phyloP scores from a whole-genome alignment of 768 basidiomycete genomes.

The Trametes cubensis region DNA sequence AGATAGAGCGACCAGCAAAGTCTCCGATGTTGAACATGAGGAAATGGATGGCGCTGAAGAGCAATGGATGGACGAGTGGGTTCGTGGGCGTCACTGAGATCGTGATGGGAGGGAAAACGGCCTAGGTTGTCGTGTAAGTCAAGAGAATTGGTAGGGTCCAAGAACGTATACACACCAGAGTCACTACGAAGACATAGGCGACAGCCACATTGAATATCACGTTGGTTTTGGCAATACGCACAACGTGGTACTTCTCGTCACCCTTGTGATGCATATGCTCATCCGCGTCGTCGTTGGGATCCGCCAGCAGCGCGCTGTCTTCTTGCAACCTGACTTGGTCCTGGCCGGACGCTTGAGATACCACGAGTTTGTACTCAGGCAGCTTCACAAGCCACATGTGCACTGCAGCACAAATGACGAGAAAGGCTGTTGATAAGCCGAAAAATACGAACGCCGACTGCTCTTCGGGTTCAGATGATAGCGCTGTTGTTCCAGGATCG shows the following conservation, averaged over 20 bases:
- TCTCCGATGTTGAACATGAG: conserved; percentile 76
- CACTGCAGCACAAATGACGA: conserved; percentile 54
- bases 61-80: conserved; percentile 68
- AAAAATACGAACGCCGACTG: conserved; percentile 78
- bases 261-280: conserved; percentile 29
- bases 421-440: conserved; percentile 65
- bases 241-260: conserved; percentile 46
- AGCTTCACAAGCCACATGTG: conserved; percentile 60
- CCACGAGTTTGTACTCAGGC: conserved; percentile 60
- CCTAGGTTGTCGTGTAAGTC: conserved; percentile 44
- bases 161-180: conserved; percentile 56
- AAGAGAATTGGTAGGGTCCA: background rate
- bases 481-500: conserved; percentile 10
- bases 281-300: conserved; percentile 25
- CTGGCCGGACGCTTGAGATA: conserved; percentile 24
- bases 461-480: conserved; percentile 52
- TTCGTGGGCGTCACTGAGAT: conserved; percentile 72
- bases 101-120: conserved; percentile 87
- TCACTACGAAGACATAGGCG: conserved; percentile 75
- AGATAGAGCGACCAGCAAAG: conserved; percentile 67
- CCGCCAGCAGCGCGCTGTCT: conserved; percentile 34
- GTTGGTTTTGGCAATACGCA: conserved; percentile 66
- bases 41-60: conserved; percentile 82
- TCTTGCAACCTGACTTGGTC: conserved; percentile 6
- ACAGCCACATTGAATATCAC: conserved; percentile 70